phyloP scores from a whole-genome alignment of 768 basidiomycete species.

The Kwoniella sp. region DNA sequence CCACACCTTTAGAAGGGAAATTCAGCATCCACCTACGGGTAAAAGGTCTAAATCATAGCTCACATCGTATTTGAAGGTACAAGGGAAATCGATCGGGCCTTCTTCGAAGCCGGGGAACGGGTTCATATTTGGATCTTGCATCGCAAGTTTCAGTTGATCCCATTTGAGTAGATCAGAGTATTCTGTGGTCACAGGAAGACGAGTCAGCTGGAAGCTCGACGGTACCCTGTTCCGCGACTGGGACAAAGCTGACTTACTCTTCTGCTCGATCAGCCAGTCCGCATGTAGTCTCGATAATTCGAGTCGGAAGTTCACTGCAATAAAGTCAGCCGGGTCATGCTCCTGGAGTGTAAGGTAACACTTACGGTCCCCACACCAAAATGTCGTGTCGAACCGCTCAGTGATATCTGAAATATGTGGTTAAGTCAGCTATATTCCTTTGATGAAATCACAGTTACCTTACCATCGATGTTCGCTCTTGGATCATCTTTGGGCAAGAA shows the following conservation, averaged over 20 bases:
- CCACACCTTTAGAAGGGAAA: slow-evolving; percentile 32
- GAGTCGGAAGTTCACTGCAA: slow-evolving; percentile 74
- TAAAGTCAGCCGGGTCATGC: not conserved
- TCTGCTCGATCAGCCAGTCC: slow-evolving; percentile 85
- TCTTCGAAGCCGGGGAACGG: slow-evolving; percentile 77
- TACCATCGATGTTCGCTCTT: slow-evolving; percentile 16
- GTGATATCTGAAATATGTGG: slow-evolving; percentile 64
- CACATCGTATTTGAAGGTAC: slow-evolving; percentile 93
- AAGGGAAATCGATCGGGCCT: slow-evolving; percentile 78
- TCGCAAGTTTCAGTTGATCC: slow-evolving; percentile 80
- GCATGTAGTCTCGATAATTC: slow-evolving; percentile 88
- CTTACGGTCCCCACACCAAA: slow-evolving; percentile 76
- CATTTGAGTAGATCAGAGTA: slow-evolving; percentile 84
- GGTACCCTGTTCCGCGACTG: not conserved
- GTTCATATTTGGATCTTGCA: slow-evolving; percentile 64
- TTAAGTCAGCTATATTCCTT: slow-evolving; percentile 2
- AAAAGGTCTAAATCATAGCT: no score
- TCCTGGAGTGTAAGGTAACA: slow-evolving; percentile 1
- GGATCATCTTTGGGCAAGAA: slow-evolving; percentile 61
- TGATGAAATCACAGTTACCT: not conserved
- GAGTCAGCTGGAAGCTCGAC: slow-evolving; percentile 2
- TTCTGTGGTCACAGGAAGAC: slow-evolving; percentile 67
- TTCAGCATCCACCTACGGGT: not conserved
- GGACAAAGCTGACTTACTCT: slow-evolving; percentile 62
- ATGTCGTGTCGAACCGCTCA: slow-evolving; percentile 84